These are phyloP conservation scores for Fusarium sp. DNA, from an alignment of 2,329 filamentous ascomycete genomes.

Conservation along the genomic window DNA sequence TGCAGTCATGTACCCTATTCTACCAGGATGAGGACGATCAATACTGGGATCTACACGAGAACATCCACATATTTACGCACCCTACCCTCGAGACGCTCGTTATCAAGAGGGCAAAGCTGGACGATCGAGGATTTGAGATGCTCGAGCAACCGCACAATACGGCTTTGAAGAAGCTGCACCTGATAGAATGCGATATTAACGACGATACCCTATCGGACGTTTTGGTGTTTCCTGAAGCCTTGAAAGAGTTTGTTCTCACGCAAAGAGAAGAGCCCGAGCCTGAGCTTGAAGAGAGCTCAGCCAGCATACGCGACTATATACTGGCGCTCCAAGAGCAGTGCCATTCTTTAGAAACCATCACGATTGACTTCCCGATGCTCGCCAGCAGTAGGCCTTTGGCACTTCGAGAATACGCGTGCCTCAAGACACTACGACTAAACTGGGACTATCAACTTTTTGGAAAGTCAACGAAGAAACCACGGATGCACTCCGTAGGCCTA, in stretches of 20 bases:
- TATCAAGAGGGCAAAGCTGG: conserved; percentile 59
- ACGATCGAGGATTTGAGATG: conserved; percentile 60
- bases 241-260: conserved; percentile 62
- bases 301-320: conserved; percentile 61
- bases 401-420: conserved; percentile 57
- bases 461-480: conserved; percentile 57
- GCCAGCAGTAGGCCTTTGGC: conserved; percentile 56
- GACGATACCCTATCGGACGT: conserved; percentile 55
- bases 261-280: conserved; percentile 55
- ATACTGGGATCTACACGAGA: conserved; percentile 65
- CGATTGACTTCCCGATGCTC: conserved; percentile 58
- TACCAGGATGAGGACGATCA: conserved; percentile 58
- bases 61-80: conserved; percentile 64
- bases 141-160: conserved; percentile 62
- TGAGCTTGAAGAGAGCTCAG: conserved; percentile 60
- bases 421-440: conserved; percentile 57
- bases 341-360: conserved; percentile 59
- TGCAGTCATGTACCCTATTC: conserved; percentile 60
- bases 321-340: conserved; percentile 56
- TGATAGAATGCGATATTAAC: conserved; percentile 65
- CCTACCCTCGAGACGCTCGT: conserved; percentile 60
- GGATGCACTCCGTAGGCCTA: conserved; percentile 60
- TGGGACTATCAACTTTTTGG: conserved; percentile 64
- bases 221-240: conserved; percentile 57
- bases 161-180: conserved; percentile 56